phyloP scores from a whole-genome alignment of 768 basidiomycete species.

The Leccinum imitatum region DNA sequence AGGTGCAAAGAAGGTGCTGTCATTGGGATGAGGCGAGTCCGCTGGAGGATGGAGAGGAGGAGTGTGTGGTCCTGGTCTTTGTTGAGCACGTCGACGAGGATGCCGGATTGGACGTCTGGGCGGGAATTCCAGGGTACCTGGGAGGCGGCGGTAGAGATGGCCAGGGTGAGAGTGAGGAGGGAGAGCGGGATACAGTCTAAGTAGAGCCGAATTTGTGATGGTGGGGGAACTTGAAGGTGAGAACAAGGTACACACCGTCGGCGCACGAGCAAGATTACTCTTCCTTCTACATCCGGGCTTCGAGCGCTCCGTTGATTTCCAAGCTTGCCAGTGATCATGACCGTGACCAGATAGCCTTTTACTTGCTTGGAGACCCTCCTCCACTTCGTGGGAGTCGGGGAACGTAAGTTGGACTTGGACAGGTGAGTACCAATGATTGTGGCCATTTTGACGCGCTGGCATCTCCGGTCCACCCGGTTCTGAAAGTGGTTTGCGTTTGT shows the following conservation, averaged over 20 bases:
- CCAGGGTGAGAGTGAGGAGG: constrained; percentile 24
- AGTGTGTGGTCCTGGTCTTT: constrained; percentile 75
- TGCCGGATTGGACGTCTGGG: constrained; percentile 40
- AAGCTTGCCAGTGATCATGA: too few species aligned
- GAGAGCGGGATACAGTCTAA: constrained; percentile 33
- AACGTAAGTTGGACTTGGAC: too few species aligned
- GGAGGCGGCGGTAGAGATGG: constrained; percentile 15
- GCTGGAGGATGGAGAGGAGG: constrained; percentile 75
- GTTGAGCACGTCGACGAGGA: constrained; percentile 77
- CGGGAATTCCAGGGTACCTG: constrained; percentile 27
- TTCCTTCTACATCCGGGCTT: too few species aligned
- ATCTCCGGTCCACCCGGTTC: too few species aligned
- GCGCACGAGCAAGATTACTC: too few species aligned
- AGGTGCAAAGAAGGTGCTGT: constrained; percentile 88
- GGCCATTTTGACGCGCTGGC: too few species aligned
- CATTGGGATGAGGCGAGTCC: constrained; percentile 81
- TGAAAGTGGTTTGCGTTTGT: too few species aligned
- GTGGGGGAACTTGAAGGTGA: neutral
- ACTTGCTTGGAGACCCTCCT: too few species aligned
- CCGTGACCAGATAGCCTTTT: too few species aligned
- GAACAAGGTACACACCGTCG: neutral
- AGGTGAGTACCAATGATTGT: too few species aligned
- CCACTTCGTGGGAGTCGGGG: too few species aligned
- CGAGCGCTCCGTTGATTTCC: too few species aligned
- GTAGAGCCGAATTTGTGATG: constrained; percentile 30